A percentile compares a stretch with the other conserved stretches of the same genome.
phyloP scores from a whole-genome alignment of 345 rosid genomes.

The Combretum micranthum region DNA sequence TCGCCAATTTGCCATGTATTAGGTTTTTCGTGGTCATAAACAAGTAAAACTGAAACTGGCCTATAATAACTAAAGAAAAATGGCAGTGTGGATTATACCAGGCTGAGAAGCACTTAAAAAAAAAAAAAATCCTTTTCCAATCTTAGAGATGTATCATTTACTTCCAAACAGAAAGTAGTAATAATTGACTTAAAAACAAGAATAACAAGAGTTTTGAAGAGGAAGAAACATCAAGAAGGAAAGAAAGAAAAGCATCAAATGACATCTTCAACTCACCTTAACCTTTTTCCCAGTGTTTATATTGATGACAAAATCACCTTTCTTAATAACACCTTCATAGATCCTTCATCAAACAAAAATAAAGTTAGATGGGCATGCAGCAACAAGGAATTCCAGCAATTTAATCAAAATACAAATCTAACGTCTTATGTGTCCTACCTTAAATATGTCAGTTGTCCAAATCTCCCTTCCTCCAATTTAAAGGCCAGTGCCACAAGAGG shows the following conservation, averaged over 20 bases:
- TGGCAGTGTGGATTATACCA: no score
- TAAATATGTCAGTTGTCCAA: slow-evolving; percentile 87
- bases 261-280: slow-evolving; percentile 46
- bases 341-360: slow-evolving; percentile 42
- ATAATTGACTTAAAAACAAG: no score
- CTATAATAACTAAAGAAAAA: no score
- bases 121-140: no score
- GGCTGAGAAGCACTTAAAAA: no score
- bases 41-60: no score
- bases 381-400: background rate
- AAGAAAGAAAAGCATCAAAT: background rate
- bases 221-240: no score
- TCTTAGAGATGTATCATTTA: no score
- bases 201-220: no score
- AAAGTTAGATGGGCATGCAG: slow-evolving; percentile 17
- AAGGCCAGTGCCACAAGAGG: slow-evolving; percentile 97
- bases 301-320: slow-evolving; percentile 86
- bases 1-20: no score
- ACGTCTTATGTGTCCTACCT: slow-evolving; percentile 33
- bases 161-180: no score
- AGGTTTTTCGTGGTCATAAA: no score
- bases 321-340: slow-evolving; percentile 89
- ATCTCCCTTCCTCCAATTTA: slow-evolving; percentile 96
- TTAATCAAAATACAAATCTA: background rate
- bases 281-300: slow-evolving; percentile 91